A percentile compares a stretch with the other conserved stretches of the same genome.
Conservation (phyloP, 176 grass and related monocot genomes). For the Lolium perenne region DNA sequence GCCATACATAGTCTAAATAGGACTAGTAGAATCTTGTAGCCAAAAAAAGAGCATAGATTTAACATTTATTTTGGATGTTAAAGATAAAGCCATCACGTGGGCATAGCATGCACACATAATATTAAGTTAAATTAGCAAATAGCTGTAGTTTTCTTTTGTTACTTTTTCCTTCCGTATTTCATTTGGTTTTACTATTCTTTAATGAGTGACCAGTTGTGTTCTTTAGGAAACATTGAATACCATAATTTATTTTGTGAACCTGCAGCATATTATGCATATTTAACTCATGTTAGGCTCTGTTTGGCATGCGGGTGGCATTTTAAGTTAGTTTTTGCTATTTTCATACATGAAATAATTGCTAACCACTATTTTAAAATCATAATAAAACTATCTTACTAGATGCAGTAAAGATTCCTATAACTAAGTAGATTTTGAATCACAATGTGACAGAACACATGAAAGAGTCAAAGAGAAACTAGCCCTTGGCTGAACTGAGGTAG, state of each 20-base stretch:
- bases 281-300: conserved; percentile 13
- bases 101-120: background rate
- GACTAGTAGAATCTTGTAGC: conserved; percentile 1
- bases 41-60: background rate
- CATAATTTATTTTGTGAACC: background rate
- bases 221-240: background rate
- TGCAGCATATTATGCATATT: conserved; percentile 3
- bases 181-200: background rate
- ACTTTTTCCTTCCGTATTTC: background rate
- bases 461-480: background rate
- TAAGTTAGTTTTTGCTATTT: conserved; percentile 1
- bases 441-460: background rate
- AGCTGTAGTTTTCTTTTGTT: background rate
- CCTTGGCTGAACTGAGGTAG: background rate
- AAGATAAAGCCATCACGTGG: background rate
- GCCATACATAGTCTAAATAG: background rate
- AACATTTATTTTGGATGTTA: background rate
- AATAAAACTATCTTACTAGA: background rate
- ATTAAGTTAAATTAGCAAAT: background rate
- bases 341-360: background rate
- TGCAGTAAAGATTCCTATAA: background rate
- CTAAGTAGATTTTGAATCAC: background rate
- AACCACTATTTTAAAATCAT: background rate
- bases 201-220: background rate
- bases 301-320: conserved; percentile 16